These are phyloP conservation scores for Chloranthus sessilifolius DNA, from an alignment of 164 flowering plant species.

Conservation along the genomic window DNA sequence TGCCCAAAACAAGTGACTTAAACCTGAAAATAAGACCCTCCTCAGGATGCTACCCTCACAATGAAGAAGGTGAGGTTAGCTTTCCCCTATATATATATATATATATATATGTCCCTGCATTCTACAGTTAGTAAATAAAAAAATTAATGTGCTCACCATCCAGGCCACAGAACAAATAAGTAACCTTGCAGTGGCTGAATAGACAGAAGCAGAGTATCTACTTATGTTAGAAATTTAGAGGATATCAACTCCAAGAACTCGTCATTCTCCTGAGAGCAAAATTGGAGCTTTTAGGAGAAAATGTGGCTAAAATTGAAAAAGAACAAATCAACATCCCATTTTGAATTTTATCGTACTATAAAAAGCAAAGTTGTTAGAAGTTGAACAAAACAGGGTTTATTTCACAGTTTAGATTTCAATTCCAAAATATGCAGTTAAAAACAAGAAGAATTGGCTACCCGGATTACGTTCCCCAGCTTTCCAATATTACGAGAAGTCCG, in stretches of 20 bases:
- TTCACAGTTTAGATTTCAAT: not conserved
- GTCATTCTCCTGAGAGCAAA: constrained; percentile 76
- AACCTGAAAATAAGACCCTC: no score
- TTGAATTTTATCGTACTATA: not conserved
- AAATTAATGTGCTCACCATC: constrained; percentile 46
- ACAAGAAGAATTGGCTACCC: constrained; percentile 38
- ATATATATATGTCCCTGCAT: no score
- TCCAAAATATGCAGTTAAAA: not conserved
- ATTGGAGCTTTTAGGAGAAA: not conserved
- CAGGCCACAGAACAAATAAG: constrained; percentile 76
- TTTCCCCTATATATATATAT: no score
- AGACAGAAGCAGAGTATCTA: constrained; percentile 55
- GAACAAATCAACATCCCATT: not conserved
- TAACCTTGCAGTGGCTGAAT: constrained; percentile 81
- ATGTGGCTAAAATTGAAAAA: not conserved
- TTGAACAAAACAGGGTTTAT: no score
- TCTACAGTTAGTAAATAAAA: not conserved
- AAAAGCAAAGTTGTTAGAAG: not conserved
- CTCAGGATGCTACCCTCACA: no score
- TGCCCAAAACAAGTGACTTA: no score
- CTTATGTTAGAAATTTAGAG: constrained; percentile 56
- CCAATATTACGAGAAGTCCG: constrained; percentile 79
- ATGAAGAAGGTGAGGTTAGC: no score
- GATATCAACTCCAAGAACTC: constrained; percentile 91
- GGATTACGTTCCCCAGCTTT: constrained; percentile 60